phyloP scores from a whole-genome alignment of 1,284 basidiomycete species.

The Xerocomus amazonicus region DNA sequence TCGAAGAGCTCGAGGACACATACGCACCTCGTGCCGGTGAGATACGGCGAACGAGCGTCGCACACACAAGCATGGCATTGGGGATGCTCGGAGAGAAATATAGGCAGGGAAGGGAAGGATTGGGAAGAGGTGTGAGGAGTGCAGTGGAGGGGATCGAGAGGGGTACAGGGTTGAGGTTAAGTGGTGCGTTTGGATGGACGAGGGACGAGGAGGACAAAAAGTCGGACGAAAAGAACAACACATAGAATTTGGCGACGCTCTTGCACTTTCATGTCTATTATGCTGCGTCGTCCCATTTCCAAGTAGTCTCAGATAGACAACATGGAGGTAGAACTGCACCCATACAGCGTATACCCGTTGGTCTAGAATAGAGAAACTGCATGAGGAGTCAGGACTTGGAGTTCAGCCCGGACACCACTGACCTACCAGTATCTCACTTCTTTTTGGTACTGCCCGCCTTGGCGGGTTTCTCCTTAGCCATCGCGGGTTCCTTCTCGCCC shows the following conservation, averaged over 20 bases:
- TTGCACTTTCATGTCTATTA: background rate
- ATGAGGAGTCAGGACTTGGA: background rate
- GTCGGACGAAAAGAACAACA: conserved; percentile 14
- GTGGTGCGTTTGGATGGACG: conserved; percentile 52
- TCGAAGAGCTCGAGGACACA: conserved; percentile 66
- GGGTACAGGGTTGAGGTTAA: conserved; percentile 67
- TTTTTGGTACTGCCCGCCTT: conserved; percentile 17
- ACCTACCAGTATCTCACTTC: conserved; percentile 12
- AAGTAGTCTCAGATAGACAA: too few species aligned
- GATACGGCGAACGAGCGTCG: conserved; percentile 65
- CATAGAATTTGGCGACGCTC: conserved; percentile 11
- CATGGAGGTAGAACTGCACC: too few species aligned
- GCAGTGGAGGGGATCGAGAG: conserved; percentile 62
- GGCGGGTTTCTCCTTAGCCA: conserved; percentile 23
- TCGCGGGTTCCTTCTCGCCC: conserved; percentile 29
- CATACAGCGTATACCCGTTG: too few species aligned
- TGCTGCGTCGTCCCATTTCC: too few species aligned
- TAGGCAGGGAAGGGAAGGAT: conserved; percentile 38
- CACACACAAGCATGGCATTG: conserved; percentile 59
- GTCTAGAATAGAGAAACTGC: background rate
- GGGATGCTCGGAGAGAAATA: conserved; percentile 45
- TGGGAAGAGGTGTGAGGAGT: conserved; percentile 46
- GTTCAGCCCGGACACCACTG: too few species aligned
- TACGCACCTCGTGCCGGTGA: conserved; percentile 67
- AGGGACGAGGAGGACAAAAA: conserved; percentile 15